Base-by-base conservation (phyloP, 2,329 filamentous ascomycete genomes). In the Pseudopithomyces maydicus region DNA sequence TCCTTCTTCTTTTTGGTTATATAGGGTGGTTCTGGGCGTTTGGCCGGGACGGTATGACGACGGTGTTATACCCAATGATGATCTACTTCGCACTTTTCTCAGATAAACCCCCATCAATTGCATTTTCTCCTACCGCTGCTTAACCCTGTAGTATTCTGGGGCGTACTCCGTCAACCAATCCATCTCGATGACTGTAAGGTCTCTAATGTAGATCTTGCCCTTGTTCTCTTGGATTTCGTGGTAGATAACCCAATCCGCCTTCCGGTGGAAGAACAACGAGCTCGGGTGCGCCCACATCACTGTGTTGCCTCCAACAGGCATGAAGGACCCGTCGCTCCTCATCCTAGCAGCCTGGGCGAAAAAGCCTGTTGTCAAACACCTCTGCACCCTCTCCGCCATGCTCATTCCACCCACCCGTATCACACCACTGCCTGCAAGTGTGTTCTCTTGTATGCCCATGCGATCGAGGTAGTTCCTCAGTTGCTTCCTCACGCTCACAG, bases 171-270 rank as follows among this genome's bases (percentile, higher is more conserved):
- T 74, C 65, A 99, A 81, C 91, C 94, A 99, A n/a, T 80, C 82
- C 82, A 92, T 97, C 73, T 97, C 91, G 67, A 98, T 90, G 79
- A 91, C 95, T n/a, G 89, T 95, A 57, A 98, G 81, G 75, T 98
- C 94, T 54, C 92, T 84, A 67, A 99, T 96, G 72, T 89, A 98
- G 0, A 86, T 92, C 81, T 98, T 98, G 62, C 85, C 86, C 10
- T 89, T 87, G 4, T 91, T 96, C 79, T 98, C 91, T 82, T 97
- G 86, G 36, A 97, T 87, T 78, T 97, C 94, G 68, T 96, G 90
- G 71, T 97, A 99, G 33, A 99, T 85, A 10, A 98, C 92, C 92
- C 94, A 98, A 62, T 97, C 92, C 11, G 92, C 92, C 79, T 96
- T 97, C 55, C 93, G 88, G 75, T 97, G 96, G 81, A 98, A 98